phyloP scores from a whole-genome alignment of 768 basidiomycete genomes.

The Calocera viscosa region DNA sequence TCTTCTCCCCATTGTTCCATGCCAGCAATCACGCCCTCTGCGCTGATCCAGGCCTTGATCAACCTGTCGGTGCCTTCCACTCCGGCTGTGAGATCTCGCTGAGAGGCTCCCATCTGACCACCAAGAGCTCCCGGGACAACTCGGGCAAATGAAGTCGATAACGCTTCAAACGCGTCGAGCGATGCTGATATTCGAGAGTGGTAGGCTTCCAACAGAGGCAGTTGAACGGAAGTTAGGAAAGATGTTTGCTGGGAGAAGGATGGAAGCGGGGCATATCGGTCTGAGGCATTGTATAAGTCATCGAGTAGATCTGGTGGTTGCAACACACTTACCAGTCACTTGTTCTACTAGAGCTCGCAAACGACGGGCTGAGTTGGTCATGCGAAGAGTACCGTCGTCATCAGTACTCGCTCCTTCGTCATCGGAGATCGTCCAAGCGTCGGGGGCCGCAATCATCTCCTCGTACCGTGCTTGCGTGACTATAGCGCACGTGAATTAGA shows the following conservation, averaged over 20 bases:
- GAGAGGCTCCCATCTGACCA: conserved; percentile 47
- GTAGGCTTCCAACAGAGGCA: conserved; percentile 72
- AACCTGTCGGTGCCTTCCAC: conserved; percentile 71
- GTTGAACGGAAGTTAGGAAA: conserved; percentile 74
- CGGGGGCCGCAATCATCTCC: conserved; percentile 61
- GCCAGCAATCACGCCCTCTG: conserved; percentile 53
- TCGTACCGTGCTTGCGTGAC: conserved; percentile 82
- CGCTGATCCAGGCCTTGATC: conserved; percentile 75
- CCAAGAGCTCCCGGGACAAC: conserved; percentile 82
- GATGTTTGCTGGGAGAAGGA: conserved; percentile 60
- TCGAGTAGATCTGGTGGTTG: neutral
- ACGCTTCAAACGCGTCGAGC: conserved; percentile 84
- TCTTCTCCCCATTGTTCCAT: conserved; percentile 86
- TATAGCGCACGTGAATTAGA: conserved; percentile 25
- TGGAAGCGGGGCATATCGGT: conserved; percentile 85
- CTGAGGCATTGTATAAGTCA: conserved; percentile 30
- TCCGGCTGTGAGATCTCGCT: conserved; percentile 61
- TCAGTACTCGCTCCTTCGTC: conserved; percentile 42
- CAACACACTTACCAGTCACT: conserved; percentile 54
- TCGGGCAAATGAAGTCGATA: conserved; percentile 76
- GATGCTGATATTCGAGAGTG: conserved; percentile 65
- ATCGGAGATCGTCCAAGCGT: conserved; percentile 77
- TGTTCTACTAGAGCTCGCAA: conserved; percentile 81
- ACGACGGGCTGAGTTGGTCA: conserved; percentile 74
- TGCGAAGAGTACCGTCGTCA: conserved; percentile 38